Conservation (phyloP, 305 asterid genomes). For the Caryopteris hybrid region DNA sequence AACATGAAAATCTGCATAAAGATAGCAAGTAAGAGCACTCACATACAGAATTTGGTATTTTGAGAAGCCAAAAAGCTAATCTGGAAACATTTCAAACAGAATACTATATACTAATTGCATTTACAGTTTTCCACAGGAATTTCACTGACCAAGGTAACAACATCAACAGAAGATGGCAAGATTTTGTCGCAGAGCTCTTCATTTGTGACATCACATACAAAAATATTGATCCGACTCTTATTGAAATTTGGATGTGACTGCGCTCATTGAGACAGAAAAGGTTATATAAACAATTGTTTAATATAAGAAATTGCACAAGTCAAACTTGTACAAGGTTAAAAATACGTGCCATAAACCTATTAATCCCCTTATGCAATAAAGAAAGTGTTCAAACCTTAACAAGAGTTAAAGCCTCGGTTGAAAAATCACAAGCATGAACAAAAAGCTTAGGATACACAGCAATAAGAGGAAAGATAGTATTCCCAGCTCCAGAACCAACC, state of each 20-base stretch:
- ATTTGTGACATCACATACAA: conserved; percentile 60
- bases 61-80: conserved; percentile 5
- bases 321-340: neutral
- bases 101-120: neutral
- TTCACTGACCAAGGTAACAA: conserved; percentile 68
- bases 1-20: conserved; percentile 63
- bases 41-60: neutral
- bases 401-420: conserved; percentile 54
- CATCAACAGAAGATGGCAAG: conserved; percentile 62
- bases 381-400: conserved; percentile 52
- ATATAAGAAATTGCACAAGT: neutral
- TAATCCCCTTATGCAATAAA: conserved; percentile 5
- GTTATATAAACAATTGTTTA: conserved; percentile 8
- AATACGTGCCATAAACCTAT: neutral
- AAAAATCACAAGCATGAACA: conserved; percentile 82
- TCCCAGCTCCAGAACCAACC: conserved; percentile 92
- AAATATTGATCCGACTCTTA: conserved; percentile 42
- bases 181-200: conserved; percentile 53
- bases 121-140: neutral
- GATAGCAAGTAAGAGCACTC: conserved; percentile 24
- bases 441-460: conserved; percentile 62
- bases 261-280: conserved; percentile 23
- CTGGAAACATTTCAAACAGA: neutral
- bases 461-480: conserved; percentile 67
- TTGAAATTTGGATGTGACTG: conserved; percentile 53